Base-by-base conservation (phyloP, 2,329 filamentous ascomycete species). In the Fusarium musae region DNA sequence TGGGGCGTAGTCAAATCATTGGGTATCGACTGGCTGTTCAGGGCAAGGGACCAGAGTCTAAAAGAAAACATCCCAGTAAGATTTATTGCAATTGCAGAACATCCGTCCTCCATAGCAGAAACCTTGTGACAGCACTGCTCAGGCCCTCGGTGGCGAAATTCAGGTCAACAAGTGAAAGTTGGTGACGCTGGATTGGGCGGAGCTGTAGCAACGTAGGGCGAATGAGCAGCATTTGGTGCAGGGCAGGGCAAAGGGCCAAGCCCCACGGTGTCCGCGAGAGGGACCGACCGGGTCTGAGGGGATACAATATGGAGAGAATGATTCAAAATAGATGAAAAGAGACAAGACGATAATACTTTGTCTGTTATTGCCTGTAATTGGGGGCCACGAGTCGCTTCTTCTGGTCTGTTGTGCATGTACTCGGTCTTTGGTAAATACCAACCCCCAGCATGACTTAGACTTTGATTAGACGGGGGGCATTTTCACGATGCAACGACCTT, bases 1-100 rank as follows among this genome's bases (percentile, higher is more conserved):
- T 59, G 61, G 63, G 74, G 74, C 74, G 59, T 73, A 66, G 62
- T 42, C 64, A 66, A 75, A 77, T 59, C 71, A 77, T 77, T 77
- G 75, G 75, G 75, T 63, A 77, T 59, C 75, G 74, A 72, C 62
- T 62, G 73, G 60, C 56, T 46, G 44, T 65, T 53, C 39, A 73
- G 43, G 47, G 44, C 70, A 72, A 74, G 71, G 71, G 70, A 74
- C 56, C 66, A 65, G 43, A 59, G 30, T 69, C 65, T 53, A 63
- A 58, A 69, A 69, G 50, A 58, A 70, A 60, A 54, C 39, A 73
- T 60, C 70, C 71, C 30, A 43, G 70, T 37, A 59, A 50, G 40
- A 58, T 40, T 28, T 43, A 43, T 60, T 50, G 40, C 68, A 30
- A 67, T 66, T 59, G 53, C 32, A 46, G 47, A 72, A 53, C 64